Evolutionary conservation across 1,139 yeast species (phyloP).

Genomic region (Nakaseomyces uthaithaninus): DNA sequence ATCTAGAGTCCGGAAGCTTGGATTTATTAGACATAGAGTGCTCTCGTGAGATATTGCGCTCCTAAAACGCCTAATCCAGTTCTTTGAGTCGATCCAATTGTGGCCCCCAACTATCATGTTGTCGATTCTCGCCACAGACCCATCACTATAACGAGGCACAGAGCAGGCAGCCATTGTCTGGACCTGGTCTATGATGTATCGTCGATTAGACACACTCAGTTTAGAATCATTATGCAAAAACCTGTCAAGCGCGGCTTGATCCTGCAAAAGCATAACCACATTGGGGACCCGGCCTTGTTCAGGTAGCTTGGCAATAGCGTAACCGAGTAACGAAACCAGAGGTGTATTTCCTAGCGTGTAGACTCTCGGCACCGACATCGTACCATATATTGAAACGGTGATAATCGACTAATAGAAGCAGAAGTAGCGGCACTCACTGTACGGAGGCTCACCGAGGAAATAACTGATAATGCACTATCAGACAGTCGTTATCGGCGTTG

Average conservation of each 20-base stretch:
- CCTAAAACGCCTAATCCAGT: constrained; percentile 39
- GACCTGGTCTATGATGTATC: constrained; percentile 12
- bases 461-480: no score
- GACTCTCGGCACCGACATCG: constrained; percentile 27
- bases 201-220: constrained; percentile 24
- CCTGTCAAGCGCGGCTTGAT: constrained; percentile 34
- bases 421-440: no score
- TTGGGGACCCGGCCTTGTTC: constrained; percentile 34
- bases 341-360: constrained; percentile 42
- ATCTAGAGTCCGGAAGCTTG: constrained; percentile 40
- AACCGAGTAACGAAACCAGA: constrained; percentile 29
- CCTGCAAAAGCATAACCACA: constrained; percentile 39
- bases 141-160: constrained; percentile 33
- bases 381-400: background rate
- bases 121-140: constrained; percentile 36
- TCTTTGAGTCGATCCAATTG: constrained; percentile 45
- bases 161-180: constrained; percentile 34
- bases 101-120: constrained; percentile 42
- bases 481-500: no score
- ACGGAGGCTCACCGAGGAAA: no score
- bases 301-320: constrained; percentile 35
- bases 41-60: constrained; percentile 38
- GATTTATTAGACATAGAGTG: constrained; percentile 61
- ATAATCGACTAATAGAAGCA: no score
- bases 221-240: constrained; percentile 38